Percentiles rank a stretch among this genome's conserved stretches.
Evolutionary conservation across 306 rosid genomes (phyloP).

Genomic region (Fragaria vesca): DNA sequence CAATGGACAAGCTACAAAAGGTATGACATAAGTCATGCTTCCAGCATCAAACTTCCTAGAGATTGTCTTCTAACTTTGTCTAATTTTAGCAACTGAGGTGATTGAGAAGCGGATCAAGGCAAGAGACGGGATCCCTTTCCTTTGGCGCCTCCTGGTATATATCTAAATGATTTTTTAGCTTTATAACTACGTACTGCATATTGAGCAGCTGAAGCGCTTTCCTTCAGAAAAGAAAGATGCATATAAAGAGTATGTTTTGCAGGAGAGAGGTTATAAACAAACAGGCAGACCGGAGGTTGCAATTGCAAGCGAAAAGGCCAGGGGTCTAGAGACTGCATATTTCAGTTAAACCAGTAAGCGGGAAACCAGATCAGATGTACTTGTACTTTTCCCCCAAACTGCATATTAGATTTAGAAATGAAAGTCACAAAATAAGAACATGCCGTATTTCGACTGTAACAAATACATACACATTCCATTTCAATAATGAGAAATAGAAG

Average conservation of each 20-base stretch:
- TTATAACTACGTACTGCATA: not conserved
- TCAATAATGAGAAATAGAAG: not conserved
- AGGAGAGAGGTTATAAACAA: conserved; percentile 72
- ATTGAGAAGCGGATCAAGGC: conserved; percentile 52
- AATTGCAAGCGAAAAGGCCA: conserved; percentile 54
- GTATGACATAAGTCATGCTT: conserved; percentile 34
- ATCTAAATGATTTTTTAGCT: not conserved
- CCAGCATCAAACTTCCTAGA: not conserved
- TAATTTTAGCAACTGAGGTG: conserved; percentile 52
- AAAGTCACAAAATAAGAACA: conserved; percentile 1
- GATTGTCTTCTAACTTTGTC: conserved; percentile 17
- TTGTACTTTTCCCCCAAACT: not conserved
- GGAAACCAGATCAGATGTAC: not conserved
- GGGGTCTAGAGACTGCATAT: conserved; percentile 56
- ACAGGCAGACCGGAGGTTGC: conserved; percentile 58
- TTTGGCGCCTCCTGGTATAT: conserved; percentile 75
- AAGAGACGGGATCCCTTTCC: conserved; percentile 65
- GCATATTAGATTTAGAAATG: not conserved
- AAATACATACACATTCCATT: not conserved
- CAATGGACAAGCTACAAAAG: conserved; percentile 52
- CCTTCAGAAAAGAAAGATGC: not conserved
- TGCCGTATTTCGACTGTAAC: not conserved
- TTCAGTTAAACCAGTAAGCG: conserved; percentile 31
- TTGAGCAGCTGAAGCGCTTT: not conserved
- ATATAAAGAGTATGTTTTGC: not conserved